Conservation (phyloP, 2,329 filamentous ascomycete species). For the Chaetothyriales sp. region DNA sequence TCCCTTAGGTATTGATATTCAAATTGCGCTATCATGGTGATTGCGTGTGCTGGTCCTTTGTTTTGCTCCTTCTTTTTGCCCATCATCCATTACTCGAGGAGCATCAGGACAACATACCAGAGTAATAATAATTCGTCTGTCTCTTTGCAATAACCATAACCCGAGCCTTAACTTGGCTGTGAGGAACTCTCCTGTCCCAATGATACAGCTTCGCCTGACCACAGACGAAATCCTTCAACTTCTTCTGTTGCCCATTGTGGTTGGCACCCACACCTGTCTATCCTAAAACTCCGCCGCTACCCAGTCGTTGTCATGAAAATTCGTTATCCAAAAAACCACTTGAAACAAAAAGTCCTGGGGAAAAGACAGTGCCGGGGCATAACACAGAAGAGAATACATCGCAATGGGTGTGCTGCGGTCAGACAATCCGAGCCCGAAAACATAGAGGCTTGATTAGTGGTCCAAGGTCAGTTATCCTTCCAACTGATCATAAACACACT, state of each 20-base stretch:
- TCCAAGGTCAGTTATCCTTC: conserved; percentile 12
- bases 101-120: background rate
- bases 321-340: background rate
- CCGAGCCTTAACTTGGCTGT: background rate
- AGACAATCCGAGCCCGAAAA: background rate
- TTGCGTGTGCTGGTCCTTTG: background rate
- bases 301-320: background rate
- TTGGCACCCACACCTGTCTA: background rate
- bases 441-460: background rate
- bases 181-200: background rate
- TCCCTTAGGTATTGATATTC: too few species aligned
- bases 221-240: background rate
- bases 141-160: background rate
- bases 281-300: background rate
- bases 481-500: conserved; percentile 25
- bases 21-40: background rate
- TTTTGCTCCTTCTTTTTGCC: background rate
- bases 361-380: background rate
- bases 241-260: background rate
- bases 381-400: background rate
- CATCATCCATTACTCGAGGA: background rate
- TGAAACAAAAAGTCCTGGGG: background rate
- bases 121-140: background rate
- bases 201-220: too few species aligned
- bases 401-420: background rate